phyloP scores from a whole-genome alignment of 1,284 basidiomycete species.

The Meira nashicola region DNA sequence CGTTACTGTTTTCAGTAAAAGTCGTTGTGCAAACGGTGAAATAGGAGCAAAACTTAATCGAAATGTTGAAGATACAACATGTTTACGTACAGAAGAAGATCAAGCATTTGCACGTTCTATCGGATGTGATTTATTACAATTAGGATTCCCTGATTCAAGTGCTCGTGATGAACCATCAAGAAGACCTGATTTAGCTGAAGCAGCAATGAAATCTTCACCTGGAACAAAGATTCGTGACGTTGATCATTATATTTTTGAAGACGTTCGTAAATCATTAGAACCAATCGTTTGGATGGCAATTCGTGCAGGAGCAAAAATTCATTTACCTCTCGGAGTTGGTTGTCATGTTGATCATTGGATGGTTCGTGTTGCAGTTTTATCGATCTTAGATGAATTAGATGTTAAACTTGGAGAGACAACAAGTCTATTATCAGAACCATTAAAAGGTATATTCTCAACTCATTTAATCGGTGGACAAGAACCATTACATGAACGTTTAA shows the following conservation, averaged over 20 bases:
- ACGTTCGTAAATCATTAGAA: background rate
- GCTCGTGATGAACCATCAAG: conserved; percentile 5
- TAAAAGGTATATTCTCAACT: background rate
- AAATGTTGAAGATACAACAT: conserved; percentile 2
- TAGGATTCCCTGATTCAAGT: conserved; percentile 7
- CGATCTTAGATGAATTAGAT: conserved; percentile 2
- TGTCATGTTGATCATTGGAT: conserved; percentile 11
- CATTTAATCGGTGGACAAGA: background rate
- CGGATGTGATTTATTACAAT: background rate
- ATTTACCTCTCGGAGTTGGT: conserved; percentile 4
- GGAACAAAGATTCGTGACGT: background rate
- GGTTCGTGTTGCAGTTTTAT: conserved; percentile 1
- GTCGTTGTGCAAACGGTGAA: conserved; percentile 7
- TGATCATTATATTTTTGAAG: background rate
- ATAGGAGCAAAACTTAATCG: background rate
- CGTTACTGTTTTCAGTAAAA: conserved; percentile 8
- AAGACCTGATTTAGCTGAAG: conserved; percentile 3
- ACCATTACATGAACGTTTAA: background rate
- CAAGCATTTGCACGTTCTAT: conserved; percentile 4
- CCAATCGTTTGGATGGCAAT: conserved; percentile 4
- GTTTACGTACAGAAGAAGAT: conserved; percentile 1
- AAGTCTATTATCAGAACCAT: background rate
- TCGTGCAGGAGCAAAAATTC: background rate
- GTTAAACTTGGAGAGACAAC: background rate
- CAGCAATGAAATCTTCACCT: background rate